A percentile compares a stretch with the other conserved stretches of the same genome.
These are phyloP conservation scores for Podila clonocystis DNA, from an alignment of 192 early-diverging fungal species.

Conservation along the genomic window DNA sequence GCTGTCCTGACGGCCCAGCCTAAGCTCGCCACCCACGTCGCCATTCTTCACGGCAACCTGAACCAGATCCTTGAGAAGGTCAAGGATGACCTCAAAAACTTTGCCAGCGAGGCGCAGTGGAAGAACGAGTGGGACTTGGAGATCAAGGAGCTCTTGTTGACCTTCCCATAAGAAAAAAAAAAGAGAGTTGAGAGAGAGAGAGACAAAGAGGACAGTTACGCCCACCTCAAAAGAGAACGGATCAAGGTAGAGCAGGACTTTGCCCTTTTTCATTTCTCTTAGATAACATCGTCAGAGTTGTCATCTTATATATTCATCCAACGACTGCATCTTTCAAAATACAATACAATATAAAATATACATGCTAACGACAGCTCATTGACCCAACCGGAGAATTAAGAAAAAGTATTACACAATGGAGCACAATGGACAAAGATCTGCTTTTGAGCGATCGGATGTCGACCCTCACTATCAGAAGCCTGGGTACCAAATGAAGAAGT, in stretches of 20 bases:
- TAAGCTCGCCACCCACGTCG: constrained; percentile 3
- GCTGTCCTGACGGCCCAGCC: constrained; percentile 6
- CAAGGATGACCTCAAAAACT: constrained; percentile 17
- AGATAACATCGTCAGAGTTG: not conserved
- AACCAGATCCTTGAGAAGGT: constrained; percentile 38
- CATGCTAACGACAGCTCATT: no score
- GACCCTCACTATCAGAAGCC: no score
- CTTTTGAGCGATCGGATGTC: no score
- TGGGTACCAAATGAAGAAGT: no score
- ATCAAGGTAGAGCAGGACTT: not conserved
- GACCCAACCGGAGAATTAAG: no score
- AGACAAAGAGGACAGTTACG: not conserved
- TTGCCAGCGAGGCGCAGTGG: constrained; percentile 36
- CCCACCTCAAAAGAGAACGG: not conserved
- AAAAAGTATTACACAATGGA: no score
- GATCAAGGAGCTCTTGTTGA: constrained; percentile 42
- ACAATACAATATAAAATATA: no score
- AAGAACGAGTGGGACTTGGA: constrained; percentile 28
- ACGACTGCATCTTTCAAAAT: no score
- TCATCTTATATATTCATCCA: not conserved
- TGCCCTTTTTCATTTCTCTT: not conserved
- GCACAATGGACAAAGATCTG: no score
- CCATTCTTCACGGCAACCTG: constrained; percentile 37
- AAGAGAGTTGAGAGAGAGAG: not conserved
- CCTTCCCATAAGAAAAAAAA: constrained; percentile 37